These are phyloP conservation scores for Beauveria brongniartii DNA, from an alignment of 2,329 filamentous ascomycete species.

Conservation along the genomic window DNA sequence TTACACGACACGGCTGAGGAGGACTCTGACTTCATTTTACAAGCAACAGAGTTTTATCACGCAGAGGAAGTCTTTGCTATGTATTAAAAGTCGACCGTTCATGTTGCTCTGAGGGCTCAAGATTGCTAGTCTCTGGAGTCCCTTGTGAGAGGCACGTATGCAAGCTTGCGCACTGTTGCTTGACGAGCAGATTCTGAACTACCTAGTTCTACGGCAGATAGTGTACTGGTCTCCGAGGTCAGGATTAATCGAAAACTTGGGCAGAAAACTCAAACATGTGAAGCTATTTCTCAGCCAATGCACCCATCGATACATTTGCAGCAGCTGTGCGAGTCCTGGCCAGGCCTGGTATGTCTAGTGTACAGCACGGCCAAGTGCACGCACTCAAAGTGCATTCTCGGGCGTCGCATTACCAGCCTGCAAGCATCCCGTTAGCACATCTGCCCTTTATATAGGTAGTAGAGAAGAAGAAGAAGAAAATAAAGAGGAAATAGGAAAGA, in stretches of 20 bases:
- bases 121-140: constrained; percentile 1
- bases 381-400: constrained; percentile 51
- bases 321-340: too few species aligned
- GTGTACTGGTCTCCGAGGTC: not conserved
- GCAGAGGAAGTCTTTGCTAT: not conserved
- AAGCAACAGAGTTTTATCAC: not conserved
- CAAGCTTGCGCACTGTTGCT: not conserved
- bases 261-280: constrained; percentile 36
- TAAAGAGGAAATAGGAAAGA: too few species aligned
- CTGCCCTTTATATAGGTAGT: too few species aligned
- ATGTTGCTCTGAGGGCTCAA: constrained; percentile 6
- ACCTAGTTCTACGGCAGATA: not conserved
- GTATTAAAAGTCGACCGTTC: not conserved
- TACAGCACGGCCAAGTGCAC: too few species aligned
- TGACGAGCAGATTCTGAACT: not conserved
- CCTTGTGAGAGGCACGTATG: not conserved
- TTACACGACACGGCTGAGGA: not conserved
- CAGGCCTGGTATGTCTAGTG: too few species aligned
- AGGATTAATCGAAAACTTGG: too few species aligned
- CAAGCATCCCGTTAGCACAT: not conserved
- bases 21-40: too few species aligned
- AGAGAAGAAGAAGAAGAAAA: too few species aligned
- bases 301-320: constrained; percentile 31
- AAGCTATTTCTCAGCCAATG: constrained; percentile 34
- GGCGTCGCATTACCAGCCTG: constrained; percentile 49